Conservation (phyloP, 1,284 basidiomycete species). For the Microbotryum silenes-acaulis region DNA sequence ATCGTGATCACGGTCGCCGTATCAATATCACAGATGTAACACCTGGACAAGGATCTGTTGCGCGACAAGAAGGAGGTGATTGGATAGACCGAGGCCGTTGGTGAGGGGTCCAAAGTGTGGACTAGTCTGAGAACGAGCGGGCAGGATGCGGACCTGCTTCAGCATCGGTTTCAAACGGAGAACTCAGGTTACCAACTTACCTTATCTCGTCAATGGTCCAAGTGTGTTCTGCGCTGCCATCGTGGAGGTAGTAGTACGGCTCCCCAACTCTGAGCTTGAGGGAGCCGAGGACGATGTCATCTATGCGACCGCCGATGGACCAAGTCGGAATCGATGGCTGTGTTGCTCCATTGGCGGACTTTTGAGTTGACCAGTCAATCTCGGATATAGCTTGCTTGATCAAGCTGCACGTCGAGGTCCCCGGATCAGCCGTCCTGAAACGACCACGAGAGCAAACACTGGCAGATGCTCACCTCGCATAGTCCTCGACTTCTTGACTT, state of each 20-base stretch:
- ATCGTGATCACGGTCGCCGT: conserved; percentile 20
- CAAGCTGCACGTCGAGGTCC: not conserved
- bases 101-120: conserved; percentile 7
- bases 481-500: conserved; percentile 3
- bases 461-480: conserved; percentile 12
- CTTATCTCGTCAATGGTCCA: conserved; percentile 63
- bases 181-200: conserved; percentile 42
- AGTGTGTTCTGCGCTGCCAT: conserved; percentile 71
- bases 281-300: conserved; percentile 10
- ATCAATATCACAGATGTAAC: conserved; percentile 30
- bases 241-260: conserved; percentile 71
- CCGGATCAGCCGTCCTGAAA: too few species aligned
- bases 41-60: not conserved
- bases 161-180: not conserved
- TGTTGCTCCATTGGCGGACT: not conserved
- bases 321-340: not conserved
- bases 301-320: conserved; percentile 1
- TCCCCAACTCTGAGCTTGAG: conserved; percentile 38
- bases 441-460: not conserved
- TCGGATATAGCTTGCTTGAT: conserved; percentile 1
- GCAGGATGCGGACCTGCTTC: not conserved
- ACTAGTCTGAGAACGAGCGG: not conserved
- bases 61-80: conserved; percentile 31
- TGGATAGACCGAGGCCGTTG: conserved; percentile 16
- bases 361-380: not conserved